A percentile compares a stretch with the other conserved stretches of the same genome.
Evolutionary conservation across 495 filamentous ascomycete species (phyloP).

Genomic region (Cercophora sp.): DNA sequence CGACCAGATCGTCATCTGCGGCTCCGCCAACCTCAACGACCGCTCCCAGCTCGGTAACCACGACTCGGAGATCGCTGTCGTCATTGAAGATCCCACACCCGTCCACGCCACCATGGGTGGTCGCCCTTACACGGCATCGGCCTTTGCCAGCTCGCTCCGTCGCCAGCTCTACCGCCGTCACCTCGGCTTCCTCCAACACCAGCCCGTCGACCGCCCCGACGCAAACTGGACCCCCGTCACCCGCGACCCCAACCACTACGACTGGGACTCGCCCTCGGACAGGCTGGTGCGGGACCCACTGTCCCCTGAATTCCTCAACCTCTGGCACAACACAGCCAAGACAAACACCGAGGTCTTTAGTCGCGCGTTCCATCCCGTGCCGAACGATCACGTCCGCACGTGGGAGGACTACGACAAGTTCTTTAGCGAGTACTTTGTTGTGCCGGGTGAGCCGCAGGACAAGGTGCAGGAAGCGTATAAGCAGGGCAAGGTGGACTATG

Average conservation of each 20-base stretch:
- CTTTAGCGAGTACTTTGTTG: conserved; percentile 64
- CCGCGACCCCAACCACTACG: conserved; percentile 66
- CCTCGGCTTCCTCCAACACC: conserved; percentile 73
- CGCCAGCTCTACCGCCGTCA: conserved; percentile 89
- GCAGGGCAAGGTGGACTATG: conserved; percentile 58
- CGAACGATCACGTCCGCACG: conserved; percentile 71
- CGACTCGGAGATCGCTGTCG: conserved; percentile 53
- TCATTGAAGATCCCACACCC: conserved; percentile 58
- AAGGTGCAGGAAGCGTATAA: conserved; percentile 25
- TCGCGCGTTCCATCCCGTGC: conserved; percentile 83
- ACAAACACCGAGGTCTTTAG: conserved; percentile 83
- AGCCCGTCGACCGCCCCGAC: conserved; percentile 57
- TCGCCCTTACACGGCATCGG: conserved; percentile 61
- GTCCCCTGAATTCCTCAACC: conserved; percentile 56
- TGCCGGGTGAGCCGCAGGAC: conserved; percentile 43
- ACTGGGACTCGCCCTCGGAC: conserved; percentile 76
- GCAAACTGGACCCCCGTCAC: conserved; percentile 75
- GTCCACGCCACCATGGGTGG: conserved; percentile 71
- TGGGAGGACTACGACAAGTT: conserved; percentile 87
- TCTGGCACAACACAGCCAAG: conserved; percentile 71
- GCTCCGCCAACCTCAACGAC: conserved; percentile 93
- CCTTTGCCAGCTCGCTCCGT: conserved; percentile 80
- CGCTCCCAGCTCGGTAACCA: conserved; percentile 85
- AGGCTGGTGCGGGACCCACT: conserved; percentile 72
- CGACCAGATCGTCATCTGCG: conserved; percentile 82